Evolutionary conservation across 352 stramenopile genomes (phyloP).

Genomic region (Elongisporangium senticosum): DNA sequence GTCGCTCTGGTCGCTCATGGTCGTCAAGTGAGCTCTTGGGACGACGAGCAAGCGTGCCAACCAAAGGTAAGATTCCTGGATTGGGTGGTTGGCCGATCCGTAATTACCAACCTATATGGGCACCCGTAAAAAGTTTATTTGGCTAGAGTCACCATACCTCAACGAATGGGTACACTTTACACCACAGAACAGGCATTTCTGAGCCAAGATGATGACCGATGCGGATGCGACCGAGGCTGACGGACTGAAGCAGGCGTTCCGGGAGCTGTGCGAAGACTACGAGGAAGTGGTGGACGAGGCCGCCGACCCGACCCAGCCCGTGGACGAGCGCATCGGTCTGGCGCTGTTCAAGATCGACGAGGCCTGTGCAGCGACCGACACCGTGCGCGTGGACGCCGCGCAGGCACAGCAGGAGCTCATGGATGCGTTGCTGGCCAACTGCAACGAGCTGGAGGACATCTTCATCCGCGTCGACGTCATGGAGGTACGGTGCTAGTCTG

Average conservation of each 20-base stretch:
- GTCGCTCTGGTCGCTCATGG: conserved; percentile 9
- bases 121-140: background rate
- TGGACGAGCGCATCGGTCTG: conserved; percentile 68
- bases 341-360: conserved; percentile 83
- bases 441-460: conserved; percentile 71
- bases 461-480: conserved; percentile 73
- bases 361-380: conserved; percentile 40
- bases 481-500: conserved; percentile 28
- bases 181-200: background rate
- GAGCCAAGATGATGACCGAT: conserved; percentile 5
- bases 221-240: conserved; percentile 8
- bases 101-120: conserved; percentile 2
- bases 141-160: background rate
- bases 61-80: background rate
- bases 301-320: conserved; percentile 39
- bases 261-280: conserved; percentile 52
- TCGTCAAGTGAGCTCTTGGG: background rate
- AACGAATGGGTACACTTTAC: background rate
- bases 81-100: background rate
- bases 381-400: conserved; percentile 42
- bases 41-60: background rate
- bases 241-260: conserved; percentile 42
- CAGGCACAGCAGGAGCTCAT: conserved; percentile 45
- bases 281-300: conserved; percentile 67
- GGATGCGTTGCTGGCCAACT: conserved; percentile 54